phyloP scores from a whole-genome alignment of 805 yeast genomes.

The Metschnikowia gelsemii region DNA sequence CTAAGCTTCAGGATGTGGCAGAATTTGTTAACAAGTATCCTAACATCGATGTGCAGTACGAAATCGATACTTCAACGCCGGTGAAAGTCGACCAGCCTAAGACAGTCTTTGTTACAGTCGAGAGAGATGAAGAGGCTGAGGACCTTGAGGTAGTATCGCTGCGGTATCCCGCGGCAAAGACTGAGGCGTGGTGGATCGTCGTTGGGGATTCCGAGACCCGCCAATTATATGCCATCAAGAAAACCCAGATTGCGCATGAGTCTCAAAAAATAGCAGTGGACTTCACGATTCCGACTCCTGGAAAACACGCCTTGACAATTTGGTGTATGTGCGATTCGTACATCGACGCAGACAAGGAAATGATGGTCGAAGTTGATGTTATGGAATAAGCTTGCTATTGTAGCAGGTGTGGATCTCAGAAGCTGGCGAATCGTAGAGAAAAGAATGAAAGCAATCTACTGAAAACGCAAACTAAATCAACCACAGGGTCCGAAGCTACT shows the following conservation, averaged over 20 bases:
- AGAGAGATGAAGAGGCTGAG: slow-evolving; percentile 77
- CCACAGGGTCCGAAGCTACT: too few relatives aligned
- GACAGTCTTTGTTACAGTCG: slow-evolving; percentile 47
- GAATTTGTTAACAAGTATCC: slow-evolving; percentile 89
- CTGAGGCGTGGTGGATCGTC: slow-evolving; percentile 85
- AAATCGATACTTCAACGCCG: slow-evolving; percentile 40
- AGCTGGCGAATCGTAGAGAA: too few relatives aligned
- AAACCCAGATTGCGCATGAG: slow-evolving; percentile 53
- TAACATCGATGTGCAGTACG: slow-evolving; percentile 67
- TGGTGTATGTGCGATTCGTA: slow-evolving; percentile 94
- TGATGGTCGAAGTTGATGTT: slow-evolving; percentile 44
- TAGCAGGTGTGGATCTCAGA: too few relatives aligned
- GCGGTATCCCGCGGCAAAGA: slow-evolving; percentile 57
- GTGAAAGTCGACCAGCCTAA: slow-evolving; percentile 50
- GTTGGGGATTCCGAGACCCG: slow-evolving; percentile 63
- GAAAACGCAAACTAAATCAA: too few relatives aligned
- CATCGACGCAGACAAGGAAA: slow-evolving; percentile 89
- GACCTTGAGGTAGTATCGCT: slow-evolving; percentile 60
- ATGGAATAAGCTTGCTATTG: slow-evolving; percentile 6
- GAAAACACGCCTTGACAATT: slow-evolving; percentile 59
- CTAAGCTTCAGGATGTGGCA: slow-evolving; percentile 64
- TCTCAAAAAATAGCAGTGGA: slow-evolving; percentile 52
- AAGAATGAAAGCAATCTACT: too few relatives aligned
- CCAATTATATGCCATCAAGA: slow-evolving; percentile 72
- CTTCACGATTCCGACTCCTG: slow-evolving; percentile 58